Conservation (phyloP, 805 yeast genomes). For the Metschnikowia gruessii region DNA sequence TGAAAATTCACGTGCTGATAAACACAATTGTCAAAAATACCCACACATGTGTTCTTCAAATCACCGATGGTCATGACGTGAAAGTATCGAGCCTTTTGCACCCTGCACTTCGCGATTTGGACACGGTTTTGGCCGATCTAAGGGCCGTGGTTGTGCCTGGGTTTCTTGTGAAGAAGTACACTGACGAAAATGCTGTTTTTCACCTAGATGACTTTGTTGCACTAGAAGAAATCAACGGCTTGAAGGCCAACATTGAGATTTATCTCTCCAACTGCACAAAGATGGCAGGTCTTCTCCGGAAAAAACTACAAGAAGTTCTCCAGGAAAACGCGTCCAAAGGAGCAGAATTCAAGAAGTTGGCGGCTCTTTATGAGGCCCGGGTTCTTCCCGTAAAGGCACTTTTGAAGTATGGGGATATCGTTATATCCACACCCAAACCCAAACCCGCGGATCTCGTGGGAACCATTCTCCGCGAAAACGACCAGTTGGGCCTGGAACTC, state of each 20-base stretch:
- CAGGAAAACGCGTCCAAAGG: constrained; percentile 1
- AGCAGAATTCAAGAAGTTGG: constrained; percentile 18
- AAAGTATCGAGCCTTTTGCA: constrained; percentile 17
- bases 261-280: constrained; percentile 25
- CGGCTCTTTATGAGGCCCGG: constrained; percentile 15
- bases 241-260: constrained; percentile 27
- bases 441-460: constrained; percentile 7
- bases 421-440: not conserved
- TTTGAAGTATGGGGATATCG: constrained; percentile 3
- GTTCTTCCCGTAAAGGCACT: constrained; percentile 12
- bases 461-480: constrained; percentile 33
- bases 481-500: constrained; percentile 60
- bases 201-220: constrained; percentile 35
- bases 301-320: not conserved
- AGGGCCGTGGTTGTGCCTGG: constrained; percentile 31
- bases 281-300: constrained; percentile 2
- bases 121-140: constrained; percentile 25
- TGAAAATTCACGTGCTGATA: constrained; percentile 18
- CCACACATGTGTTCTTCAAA: constrained; percentile 10
- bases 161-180: constrained; percentile 14
- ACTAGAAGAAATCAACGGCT: constrained; percentile 27
- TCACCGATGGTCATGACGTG: constrained; percentile 8
- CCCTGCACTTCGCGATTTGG: constrained; percentile 26
- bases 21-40: constrained; percentile 18
- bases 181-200: constrained; percentile 3